These are phyloP conservation scores for Ceratocystis variospora DNA, from an alignment of 2,329 filamentous ascomycete genomes.

Conservation along the genomic window DNA sequence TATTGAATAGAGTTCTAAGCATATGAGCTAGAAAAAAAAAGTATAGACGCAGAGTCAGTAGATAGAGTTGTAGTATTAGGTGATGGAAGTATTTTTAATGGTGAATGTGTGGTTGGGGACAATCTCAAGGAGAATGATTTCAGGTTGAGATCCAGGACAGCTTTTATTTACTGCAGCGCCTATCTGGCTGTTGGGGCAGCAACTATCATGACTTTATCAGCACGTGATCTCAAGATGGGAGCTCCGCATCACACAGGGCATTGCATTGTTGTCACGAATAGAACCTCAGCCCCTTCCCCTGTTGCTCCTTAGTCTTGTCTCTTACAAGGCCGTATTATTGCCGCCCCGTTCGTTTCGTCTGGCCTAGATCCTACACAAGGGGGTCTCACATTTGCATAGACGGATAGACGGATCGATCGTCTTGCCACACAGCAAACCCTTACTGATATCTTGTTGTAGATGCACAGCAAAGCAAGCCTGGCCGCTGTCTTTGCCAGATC, in stretches of 20 bases:
- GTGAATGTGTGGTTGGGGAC: neutral
- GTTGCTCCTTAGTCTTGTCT: too few species aligned
- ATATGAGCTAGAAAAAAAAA: conserved; percentile 23
- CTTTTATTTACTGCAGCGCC: conserved; percentile 36
- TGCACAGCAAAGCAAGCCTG: neutral
- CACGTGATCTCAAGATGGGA: neutral
- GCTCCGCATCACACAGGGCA: neutral
- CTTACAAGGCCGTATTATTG: neutral
- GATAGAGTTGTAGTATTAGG: conserved; percentile 19
- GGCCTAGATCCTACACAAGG: neutral
- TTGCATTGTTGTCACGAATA: too few species aligned
- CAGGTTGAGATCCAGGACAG: neutral
- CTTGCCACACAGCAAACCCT: neutral
- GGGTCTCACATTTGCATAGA: neutral
- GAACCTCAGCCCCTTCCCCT: too few species aligned
- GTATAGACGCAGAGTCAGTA: conserved; percentile 21
- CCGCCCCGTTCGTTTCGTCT: neutral
- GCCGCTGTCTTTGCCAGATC: too few species aligned
- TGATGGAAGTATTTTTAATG: neutral
- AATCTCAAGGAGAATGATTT: neutral
- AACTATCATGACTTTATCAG: conserved; percentile 12
- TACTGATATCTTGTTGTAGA: neutral
- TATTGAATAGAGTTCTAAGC: conserved; percentile 12
- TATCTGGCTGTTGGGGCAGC: conserved; percentile 23
- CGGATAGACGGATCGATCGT: neutral